Conservation (phyloP, 331 rosid genomes). For the Quercus tomentella region DNA sequence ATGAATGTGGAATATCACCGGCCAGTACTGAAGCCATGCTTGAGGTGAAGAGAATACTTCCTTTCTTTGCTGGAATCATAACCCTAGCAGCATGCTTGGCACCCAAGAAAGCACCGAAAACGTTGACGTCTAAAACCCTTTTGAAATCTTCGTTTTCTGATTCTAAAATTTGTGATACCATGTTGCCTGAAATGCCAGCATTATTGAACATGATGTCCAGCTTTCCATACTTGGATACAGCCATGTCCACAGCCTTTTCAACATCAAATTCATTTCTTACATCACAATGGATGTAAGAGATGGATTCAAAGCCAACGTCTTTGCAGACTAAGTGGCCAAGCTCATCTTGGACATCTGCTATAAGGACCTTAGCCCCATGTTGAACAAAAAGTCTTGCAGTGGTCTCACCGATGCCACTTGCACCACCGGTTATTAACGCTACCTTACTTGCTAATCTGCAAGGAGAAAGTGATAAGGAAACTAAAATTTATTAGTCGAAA, state of each 20-base stretch:
- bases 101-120: conserved; percentile 37
- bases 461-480: too few species aligned
- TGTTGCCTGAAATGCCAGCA: conserved; percentile 36
- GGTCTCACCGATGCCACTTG: conserved; percentile 19
- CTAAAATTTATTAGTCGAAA: too few species aligned
- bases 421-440: conserved; percentile 27
- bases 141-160: conserved; percentile 23
- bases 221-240: conserved; percentile 31
- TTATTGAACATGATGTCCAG: conserved; percentile 68
- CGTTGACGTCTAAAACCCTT: conserved; percentile 35
- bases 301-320: not conserved
- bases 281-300: conserved; percentile 43
- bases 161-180: not conserved
- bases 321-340: conserved; percentile 16
- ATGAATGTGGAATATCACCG: conserved; percentile 25
- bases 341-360: conserved; percentile 20
- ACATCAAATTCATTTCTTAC: conserved; percentile 46
- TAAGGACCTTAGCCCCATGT: conserved; percentile 32
- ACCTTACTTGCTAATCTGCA: conserved; percentile 21
- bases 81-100: conserved; percentile 44
- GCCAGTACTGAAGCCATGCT: conserved; percentile 11
- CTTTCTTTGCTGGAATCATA: conserved; percentile 33
- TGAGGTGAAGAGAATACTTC: conserved; percentile 34
- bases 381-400: conserved; percentile 15
- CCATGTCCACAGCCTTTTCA: conserved; percentile 29